Evolutionary conservation across 352 stramenopile genomes (phyloP).

Genomic region (Pythium scleroteichum): DNA sequence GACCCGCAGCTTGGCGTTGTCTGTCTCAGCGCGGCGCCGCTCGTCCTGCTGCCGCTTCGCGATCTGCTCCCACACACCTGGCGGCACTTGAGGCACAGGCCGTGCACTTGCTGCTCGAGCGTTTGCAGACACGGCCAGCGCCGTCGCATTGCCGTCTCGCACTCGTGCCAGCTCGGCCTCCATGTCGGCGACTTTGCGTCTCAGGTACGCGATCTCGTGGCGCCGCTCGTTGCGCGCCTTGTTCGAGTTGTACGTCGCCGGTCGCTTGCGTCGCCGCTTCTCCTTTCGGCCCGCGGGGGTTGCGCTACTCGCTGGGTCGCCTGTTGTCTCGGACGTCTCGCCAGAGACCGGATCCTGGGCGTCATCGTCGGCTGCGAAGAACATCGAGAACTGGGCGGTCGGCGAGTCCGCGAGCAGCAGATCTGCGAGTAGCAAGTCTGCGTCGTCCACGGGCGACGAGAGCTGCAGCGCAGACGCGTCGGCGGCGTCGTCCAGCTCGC

Average conservation of each 20-base stretch:
- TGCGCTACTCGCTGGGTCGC: not conserved
- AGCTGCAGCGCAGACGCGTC: not conserved
- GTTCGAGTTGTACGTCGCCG: conserved; percentile 25
- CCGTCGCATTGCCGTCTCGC: not conserved
- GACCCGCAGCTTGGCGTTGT: conserved; percentile 47
- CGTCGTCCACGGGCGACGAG: not conserved
- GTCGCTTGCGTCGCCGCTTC: not conserved
- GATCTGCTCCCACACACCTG: conserved; percentile 22
- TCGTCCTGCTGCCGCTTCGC: conserved; percentile 20
- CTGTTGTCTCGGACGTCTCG: not conserved
- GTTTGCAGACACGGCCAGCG: too few relatives aligned
- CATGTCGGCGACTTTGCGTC: conserved; percentile 19
- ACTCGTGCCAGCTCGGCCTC: conserved; percentile 16
- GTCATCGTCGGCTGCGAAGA: conserved; percentile 5
- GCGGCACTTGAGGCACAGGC: not conserved
- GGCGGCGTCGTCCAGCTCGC: not conserved
- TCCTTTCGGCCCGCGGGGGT: not conserved
- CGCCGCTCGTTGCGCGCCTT: conserved; percentile 26
- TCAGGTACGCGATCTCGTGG: conserved; percentile 24
- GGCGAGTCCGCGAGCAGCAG: conserved; percentile 1
- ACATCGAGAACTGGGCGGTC: conserved; percentile 10
- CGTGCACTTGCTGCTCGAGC: too few relatives aligned
- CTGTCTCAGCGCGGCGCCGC: conserved; percentile 27
- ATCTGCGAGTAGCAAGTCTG: conserved; percentile 3
- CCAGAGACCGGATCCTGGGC: not conserved